Evolutionary conservation across 768 basidiomycete genomes (phyloP), one percentile per base, ranked within the genome.

Genomic region (Lentinula guzmanii): DNA sequence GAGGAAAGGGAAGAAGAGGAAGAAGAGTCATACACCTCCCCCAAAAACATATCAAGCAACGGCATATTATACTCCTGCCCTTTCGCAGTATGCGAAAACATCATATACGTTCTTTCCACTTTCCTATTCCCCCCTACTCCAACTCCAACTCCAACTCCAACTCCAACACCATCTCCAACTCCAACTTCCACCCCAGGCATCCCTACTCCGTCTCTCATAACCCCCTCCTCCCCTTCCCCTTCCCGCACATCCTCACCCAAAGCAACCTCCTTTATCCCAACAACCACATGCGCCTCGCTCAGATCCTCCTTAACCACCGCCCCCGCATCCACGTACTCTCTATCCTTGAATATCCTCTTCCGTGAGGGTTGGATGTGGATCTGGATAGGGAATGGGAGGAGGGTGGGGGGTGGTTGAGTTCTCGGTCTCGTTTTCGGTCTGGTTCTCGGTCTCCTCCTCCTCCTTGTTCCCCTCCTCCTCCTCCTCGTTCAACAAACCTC

Each of bases 71-170:
- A 95, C 5, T 77, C 71, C 72, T 96, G 91, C 0, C 90, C 91
- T 71, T 95, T 96, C 59, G 84, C 83, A 0, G 94, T 95, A 70
- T 95, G 94, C 34, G 90, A 93, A 80, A 97, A 96, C 87, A 95
- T 93, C 60, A 95, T 73, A 66, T 95, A 88, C 0, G 88, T 93
- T 39, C 37, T 39, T 39, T 39, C 7, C 3, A 13, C 13, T 39
- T 13, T 13, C 37, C 5, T 39, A 8, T 39, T 6, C 37, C 5
- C 37, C 13, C 37, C 5, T 13, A 39, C 37, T 1, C 37, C 37
- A 6, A 39, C 37, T 39, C 37, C 37, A 37, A 37, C 37, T 37
- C 37, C 37, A 7, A 2, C 37, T 37, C 37, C 37, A 37, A 37
- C 37, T 37, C 37, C 37, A 37, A 37, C n/a, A n/a, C n/a, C n/a